Base-by-base conservation (phyloP, 2,329 filamentous ascomycete species). In the Fusarium anguioides region DNA sequence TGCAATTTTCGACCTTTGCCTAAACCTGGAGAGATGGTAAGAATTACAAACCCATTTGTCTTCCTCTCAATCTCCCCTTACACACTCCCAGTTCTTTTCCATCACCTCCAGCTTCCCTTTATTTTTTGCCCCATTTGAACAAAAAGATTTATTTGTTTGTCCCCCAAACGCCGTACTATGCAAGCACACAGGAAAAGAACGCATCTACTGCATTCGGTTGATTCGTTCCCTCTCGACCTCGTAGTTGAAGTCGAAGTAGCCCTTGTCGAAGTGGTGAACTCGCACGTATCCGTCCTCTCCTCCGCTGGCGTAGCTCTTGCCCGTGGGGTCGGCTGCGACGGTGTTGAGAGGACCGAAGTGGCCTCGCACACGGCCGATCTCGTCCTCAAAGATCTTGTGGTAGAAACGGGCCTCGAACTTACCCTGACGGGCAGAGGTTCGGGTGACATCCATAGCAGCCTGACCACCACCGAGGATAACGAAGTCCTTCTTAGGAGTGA, bases 321-420 rank as follows among this genome's bases (percentile, higher is more conserved):
- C 96, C 62, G 91, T 91, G 27, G 96, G 96, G 81, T 97, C 93
- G 59, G 93, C 93, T 46, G 96, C 94, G 73, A 99, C 93, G 66
- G 96, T 97, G 86, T 99, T 97, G 77, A 97, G 86, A 71, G 92
- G 96, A 78, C 96, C 96, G 82, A 99, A 99, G 81, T 99, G 96
- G 68, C 96, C 96, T 78, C 94, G 89, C 69, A 99, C 96, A 85
- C 96, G 91, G 73, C 96, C 96, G 76, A 98, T 95, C 85, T 99
- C 96, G 81, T 99, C 95, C 82, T 97, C 94, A 79, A 99, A 98
- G 79, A 99, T 91, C 87, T 97, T 98, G 90, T 99, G 96, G 87
- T 97, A 99, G 87, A 99, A 99, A 71, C 96, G 90, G 41, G 96
- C 96, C 82, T 99, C 96, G 85, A 99, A 99, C 84, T 98, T 98